Evolutionary conservation across 169 alveolate genomes (phyloP).

Genomic region (Miamiensis avidus): DNA sequence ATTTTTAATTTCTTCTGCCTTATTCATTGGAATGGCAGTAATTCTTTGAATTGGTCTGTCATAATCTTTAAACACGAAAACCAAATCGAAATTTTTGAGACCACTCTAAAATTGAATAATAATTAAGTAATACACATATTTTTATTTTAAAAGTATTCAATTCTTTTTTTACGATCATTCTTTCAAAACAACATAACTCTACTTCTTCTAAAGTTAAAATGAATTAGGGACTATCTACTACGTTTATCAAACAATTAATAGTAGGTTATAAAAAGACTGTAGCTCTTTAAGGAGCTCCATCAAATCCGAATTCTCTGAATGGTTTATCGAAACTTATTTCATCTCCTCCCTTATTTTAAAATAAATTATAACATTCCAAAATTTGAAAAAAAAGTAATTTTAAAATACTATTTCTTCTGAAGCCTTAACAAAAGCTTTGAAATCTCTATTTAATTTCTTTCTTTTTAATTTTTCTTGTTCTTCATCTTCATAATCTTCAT

Average conservation of each 20-base stretch:
- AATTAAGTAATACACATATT: too few relatives aligned
- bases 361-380: too few relatives aligned
- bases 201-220: constrained; percentile 75
- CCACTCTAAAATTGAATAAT: background rate
- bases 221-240: constrained; percentile 77
- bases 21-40: constrained; percentile 71
- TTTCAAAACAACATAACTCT: constrained; percentile 78
- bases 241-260: constrained; percentile 61
- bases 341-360: constrained; percentile 12
- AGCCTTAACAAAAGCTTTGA: constrained; percentile 59
- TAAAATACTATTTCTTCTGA: constrained; percentile 60
- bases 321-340: constrained; percentile 77
- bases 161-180: constrained; percentile 65
- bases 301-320: constrained; percentile 65
- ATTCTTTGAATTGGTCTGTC: constrained; percentile 64
- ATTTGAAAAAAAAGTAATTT: background rate
- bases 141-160: too few relatives aligned
- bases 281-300: constrained; percentile 76
- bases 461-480: constrained; percentile 74
- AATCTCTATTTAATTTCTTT: constrained; percentile 65
- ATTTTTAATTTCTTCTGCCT: constrained; percentile 67
- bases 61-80: constrained; percentile 73
- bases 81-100: constrained; percentile 78
- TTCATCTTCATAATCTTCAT: constrained; percentile 80
- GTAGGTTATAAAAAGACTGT: constrained; percentile 75